phyloP scores from a whole-genome alignment of 2,329 filamentous ascomycete species.

The Colletotrichum sojae region DNA sequence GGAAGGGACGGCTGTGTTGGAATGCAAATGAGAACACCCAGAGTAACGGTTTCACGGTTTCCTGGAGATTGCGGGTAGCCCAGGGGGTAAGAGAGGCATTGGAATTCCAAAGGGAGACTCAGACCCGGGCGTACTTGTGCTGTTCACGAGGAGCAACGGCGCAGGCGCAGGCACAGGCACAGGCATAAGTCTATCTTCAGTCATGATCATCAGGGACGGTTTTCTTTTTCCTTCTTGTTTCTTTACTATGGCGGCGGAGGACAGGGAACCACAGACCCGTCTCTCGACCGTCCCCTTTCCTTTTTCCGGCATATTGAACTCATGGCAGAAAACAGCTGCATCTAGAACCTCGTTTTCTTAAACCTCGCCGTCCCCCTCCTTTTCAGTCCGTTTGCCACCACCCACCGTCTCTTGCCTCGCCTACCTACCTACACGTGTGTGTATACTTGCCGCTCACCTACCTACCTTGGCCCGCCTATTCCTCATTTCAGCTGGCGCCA shows the following conservation, averaged over 20 bases:
- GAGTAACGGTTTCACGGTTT: constrained; percentile 24
- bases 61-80: constrained; percentile 34
- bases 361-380: neutral
- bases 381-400: neutral
- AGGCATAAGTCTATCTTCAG: neutral
- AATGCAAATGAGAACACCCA: constrained; percentile 19
- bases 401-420: neutral
- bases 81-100: constrained; percentile 14
- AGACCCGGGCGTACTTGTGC: constrained; percentile 15
- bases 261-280: neutral
- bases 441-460: neutral
- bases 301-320: neutral
- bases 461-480: neutral
- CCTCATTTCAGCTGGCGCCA: constrained; percentile 16
- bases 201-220: constrained; percentile 1
- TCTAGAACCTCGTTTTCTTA: neutral
- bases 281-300: neutral
- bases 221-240: neutral
- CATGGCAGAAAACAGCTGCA: neutral
- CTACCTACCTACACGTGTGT: constrained; percentile 3
- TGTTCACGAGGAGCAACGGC: neutral
- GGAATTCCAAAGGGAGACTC: constrained; percentile 36
- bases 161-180: neutral
- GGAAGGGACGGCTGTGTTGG: neutral
- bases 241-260: too few relatives aligned